phyloP scores from a whole-genome alignment of 495 filamentous ascomycete genomes.

The Neurospora sp. region DNA sequence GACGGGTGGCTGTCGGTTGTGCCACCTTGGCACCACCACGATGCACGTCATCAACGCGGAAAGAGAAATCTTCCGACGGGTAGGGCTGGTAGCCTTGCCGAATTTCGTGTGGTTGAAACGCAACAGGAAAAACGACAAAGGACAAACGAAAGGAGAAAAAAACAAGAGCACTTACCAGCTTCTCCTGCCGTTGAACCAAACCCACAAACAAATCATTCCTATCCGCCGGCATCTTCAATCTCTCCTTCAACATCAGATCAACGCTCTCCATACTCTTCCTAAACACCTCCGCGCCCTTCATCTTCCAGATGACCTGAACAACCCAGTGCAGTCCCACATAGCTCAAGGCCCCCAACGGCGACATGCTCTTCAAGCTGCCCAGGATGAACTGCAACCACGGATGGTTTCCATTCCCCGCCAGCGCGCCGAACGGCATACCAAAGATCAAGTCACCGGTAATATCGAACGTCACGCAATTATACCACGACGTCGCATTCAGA shows the following conservation, averaged over 20 bases:
- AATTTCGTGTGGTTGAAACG: neutral
- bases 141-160: neutral
- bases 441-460: slow-evolving; percentile 47
- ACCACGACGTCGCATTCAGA: slow-evolving; percentile 34
- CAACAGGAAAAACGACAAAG: neutral
- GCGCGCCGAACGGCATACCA: slow-evolving; percentile 42
- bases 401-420: slow-evolving; percentile 23
- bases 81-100: neutral
- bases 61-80: neutral
- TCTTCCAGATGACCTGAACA: neutral
- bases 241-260: slow-evolving; percentile 13
- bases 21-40: neutral
- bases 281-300: neutral
- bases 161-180: slow-evolving; percentile 4
- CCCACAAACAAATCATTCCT: slow-evolving; percentile 32
- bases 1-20: neutral
- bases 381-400: slow-evolving; percentile 25
- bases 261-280: slow-evolving; percentile 9
- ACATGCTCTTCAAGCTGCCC: slow-evolving; percentile 13
- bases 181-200: slow-evolving; percentile 23
- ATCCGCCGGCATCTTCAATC: slow-evolving; percentile 18
- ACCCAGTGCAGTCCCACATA: slow-evolving; percentile 11
- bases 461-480: slow-evolving; percentile 48
- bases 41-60: neutral
- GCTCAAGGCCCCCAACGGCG: slow-evolving; percentile 16